Base-by-base conservation (phyloP, 192 early-diverging fungal species). In the Entomortierella beljakovae region DNA sequence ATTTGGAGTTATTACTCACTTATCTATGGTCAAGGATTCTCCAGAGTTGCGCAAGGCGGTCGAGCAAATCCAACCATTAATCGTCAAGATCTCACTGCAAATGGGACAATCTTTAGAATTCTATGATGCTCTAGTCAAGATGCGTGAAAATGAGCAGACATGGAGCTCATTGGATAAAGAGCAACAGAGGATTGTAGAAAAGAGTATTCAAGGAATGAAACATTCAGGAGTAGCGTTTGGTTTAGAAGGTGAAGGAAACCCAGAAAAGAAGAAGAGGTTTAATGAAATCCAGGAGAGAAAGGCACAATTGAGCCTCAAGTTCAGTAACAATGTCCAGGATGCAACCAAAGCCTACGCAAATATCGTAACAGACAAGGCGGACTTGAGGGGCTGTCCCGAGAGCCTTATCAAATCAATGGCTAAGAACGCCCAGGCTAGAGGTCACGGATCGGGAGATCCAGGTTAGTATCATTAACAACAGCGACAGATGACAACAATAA, bases 91-190 rank as follows among this genome's bases (percentile, higher is more conserved):
- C 20, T 66, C 76, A 16, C 77, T 90, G 42, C 64, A 80, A 33
- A 73, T 90, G 76, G 85, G 85, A n/a, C 88, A 90, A 68, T 87
- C 85, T 0, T 72, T 75, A 2, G 69, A 84, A n/a, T 69, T 84
- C 53, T 90, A 84, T 64, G 74, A 87, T n/a, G 88, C 87, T 0
- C 65, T 90, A 8, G 62, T 73, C 15, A 59, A 72, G 37, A 76
- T 90, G n/a, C 75, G 56, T 7, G 57, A 83, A 1, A 54, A 80
- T 16, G n/a, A 51, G 8, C 23, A 52, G 8, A 57, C 54, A 4
- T 88, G 81, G 82, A 42, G 64, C 5, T 22, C 57, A 0, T 69
- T 90, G 11, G 82, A 83, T 38, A 54, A 72, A 23, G 83, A 81
- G 7, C 87, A 87, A 48, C 80, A 90, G 49, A 81, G 88, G 16